A percentile compares a stretch with the other conserved stretches of the same genome.
Conservation (phyloP, 768 basidiomycete species). For the Mycena belliarum region DNA sequence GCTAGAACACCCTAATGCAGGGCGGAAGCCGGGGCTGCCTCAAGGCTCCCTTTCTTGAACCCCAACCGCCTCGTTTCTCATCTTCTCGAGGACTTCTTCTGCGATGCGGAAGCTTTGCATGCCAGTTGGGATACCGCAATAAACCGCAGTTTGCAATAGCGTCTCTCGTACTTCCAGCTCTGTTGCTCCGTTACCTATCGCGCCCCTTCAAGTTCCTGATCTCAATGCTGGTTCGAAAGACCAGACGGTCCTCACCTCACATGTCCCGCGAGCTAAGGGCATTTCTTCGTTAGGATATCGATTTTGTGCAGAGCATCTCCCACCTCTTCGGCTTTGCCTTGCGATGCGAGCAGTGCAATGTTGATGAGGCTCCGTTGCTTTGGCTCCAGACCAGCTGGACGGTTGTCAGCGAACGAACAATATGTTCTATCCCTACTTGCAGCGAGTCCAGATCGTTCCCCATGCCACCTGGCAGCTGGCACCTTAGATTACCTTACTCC, state of each 20-base stretch:
- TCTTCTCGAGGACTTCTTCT: conserved; percentile 37
- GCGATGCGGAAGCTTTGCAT: conserved; percentile 44
- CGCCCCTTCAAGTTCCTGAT: conserved; percentile 33
- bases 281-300: not conserved
- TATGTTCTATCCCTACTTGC: not conserved
- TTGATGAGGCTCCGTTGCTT: conserved; percentile 49
- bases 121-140: conserved; percentile 45
- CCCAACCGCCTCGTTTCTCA: conserved; percentile 32
- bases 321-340: conserved; percentile 47
- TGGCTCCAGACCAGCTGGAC: conserved; percentile 38
- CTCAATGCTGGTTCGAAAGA: not conserved
- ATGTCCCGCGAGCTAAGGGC: conserved; percentile 38
- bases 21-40: too few relatives aligned
- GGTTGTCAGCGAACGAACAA: not conserved
- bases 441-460: conserved; percentile 50
- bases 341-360: conserved; percentile 43
- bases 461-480: conserved; percentile 39
- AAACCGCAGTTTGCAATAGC: conserved; percentile 42
- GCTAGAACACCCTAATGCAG: too few relatives aligned
- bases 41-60: too few relatives aligned
- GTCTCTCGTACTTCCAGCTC: conserved; percentile 47
- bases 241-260: conserved; percentile 28
- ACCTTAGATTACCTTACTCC: too few relatives aligned
- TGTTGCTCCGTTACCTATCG: conserved; percentile 44
- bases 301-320: too few relatives aligned